These are phyloP conservation scores for Hypoxylon sp. DNA, from an alignment of 2,329 filamentous ascomycete species.

Conservation along the genomic window DNA sequence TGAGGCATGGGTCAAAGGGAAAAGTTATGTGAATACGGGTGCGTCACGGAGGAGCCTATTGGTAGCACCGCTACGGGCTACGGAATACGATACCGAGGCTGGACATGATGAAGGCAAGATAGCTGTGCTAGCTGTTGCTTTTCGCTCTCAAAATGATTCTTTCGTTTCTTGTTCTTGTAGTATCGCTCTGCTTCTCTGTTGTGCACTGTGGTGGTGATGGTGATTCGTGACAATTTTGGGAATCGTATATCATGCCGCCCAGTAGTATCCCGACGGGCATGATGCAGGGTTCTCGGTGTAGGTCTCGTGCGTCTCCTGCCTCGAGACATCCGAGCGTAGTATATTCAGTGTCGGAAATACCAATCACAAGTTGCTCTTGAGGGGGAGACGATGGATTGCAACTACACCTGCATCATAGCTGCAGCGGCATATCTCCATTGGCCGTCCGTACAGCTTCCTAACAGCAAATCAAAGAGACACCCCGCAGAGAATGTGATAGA, in stretches of 20 bases:
- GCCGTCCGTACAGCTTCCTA: not conserved
- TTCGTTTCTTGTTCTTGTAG: not conserved
- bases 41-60: slow-evolving; percentile 12
- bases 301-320: not conserved
- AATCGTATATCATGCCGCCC: not conserved
- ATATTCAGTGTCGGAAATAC: not conserved
- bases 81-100: slow-evolving; percentile 31
- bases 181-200: not conserved
- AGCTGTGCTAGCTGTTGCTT: slow-evolving; percentile 15
- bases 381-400: not conserved
- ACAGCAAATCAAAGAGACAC: not conserved
- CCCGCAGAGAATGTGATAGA: slow-evolving; percentile 10
- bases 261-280: not conserved
- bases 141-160: slow-evolving; percentile 17
- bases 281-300: not conserved
- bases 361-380: not conserved
- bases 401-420: slow-evolving; percentile 4
- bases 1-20: slow-evolving; percentile 41
- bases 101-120: slow-evolving; percentile 21
- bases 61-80: not conserved
- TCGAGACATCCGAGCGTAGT: not conserved
- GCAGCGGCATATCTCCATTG: not conserved
- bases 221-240: not conserved
- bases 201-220: not conserved
- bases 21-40: slow-evolving; percentile 40